Base-by-base conservation (phyloP, 352 stramenopile species). In the Phytophthora constricta region DNA sequence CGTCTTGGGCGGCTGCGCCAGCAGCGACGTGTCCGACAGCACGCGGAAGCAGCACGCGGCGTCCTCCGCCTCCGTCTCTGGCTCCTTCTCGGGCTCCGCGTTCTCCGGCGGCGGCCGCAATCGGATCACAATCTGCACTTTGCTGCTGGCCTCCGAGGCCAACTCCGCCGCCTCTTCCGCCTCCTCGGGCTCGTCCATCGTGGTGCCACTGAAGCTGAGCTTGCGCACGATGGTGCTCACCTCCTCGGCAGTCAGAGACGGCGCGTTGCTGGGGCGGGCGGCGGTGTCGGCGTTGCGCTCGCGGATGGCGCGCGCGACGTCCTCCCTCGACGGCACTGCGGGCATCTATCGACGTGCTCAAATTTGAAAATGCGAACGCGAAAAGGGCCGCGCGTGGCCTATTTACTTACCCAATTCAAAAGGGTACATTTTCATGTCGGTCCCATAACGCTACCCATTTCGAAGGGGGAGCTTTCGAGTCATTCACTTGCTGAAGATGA, bases 1-100 rank as follows among this genome's bases (percentile, higher is more conserved):
- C 3, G 79, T 90, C 76, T 92, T 91, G 37, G 87, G 85, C 37
- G 84, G 82, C 19, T 91, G 82, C 23, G 76, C 84, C 16, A 95
- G 31, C 50, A 95, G 62, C 46, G 77, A 60, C 50, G 80, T 79
- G 48, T 91, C 78, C 22, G 87, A 92, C 17, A 84, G 37, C 16
- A 95, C 82, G 41, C 80, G 83, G 59, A 92, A 95, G 42, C 83
- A 90, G 31, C 14, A 20, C 7, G 17, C 8, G 41, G 9, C 7
- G 14, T 47, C 13, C 9, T 47, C 41, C 41, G n/a, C 13, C 9
- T 47, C 41, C 41, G n/a, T 47, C 4, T 87, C 82, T 28, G 22
- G 1, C 22, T 74, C 76, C 25, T 28, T 58, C 33, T 58, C 57
- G 4, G 25, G 50, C 14, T 46, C 3, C 17, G 56, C 46, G 20